Percentiles rank a stretch among this genome's conserved stretches.
phyloP scores from a whole-genome alignment of 2,329 filamentous ascomycete genomes.

The Pestalotiopsis sp. region DNA sequence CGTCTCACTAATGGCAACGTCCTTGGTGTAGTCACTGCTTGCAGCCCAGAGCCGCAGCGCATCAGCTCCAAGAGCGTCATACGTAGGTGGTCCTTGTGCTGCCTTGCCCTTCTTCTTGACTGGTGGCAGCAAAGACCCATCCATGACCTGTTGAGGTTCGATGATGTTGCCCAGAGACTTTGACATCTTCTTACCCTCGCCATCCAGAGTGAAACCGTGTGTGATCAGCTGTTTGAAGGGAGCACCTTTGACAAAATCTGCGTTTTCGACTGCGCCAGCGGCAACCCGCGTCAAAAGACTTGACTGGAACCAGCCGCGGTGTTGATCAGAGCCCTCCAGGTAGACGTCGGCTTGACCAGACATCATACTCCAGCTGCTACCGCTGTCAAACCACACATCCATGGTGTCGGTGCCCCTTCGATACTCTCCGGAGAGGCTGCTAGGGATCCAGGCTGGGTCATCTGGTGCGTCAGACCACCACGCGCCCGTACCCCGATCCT shows the following conservation, averaged over 20 bases:
- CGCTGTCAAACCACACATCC: constrained; percentile 99
- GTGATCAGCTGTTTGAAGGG: constrained; percentile 92
- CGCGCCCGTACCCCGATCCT: constrained; percentile 78
- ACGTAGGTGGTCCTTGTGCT: constrained; percentile 39
- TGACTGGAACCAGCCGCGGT: constrained; percentile 98
- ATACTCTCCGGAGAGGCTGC: constrained; percentile 60
- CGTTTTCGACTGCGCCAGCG: constrained; percentile 45
- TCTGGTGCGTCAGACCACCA: constrained; percentile 87
- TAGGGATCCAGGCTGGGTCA: constrained; percentile 75
- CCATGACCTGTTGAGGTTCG: constrained; percentile 78
- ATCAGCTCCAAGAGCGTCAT: constrained; percentile 80
- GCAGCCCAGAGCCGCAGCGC: constrained; percentile 89
- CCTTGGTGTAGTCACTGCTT: constrained; percentile 85
- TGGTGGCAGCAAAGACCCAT: constrained; percentile 74
- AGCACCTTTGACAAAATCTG: constrained; percentile 40
- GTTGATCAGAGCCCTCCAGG: constrained; percentile 92
- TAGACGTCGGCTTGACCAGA: constrained; percentile 74
- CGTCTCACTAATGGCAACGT: constrained; percentile 78
- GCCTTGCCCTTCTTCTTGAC: constrained; percentile 61
- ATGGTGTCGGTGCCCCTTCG: constrained; percentile 88
- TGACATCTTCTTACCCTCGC: constrained; percentile 95
- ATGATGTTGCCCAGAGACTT: constrained; percentile 93
- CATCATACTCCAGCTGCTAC: constrained; percentile 80
- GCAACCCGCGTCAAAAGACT: constrained; percentile 86
- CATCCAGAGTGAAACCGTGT: constrained; percentile 91